These are phyloP conservation scores for Aspergillus oerlinghausenensis DNA, from an alignment of 2,329 filamentous ascomycete genomes.

Conservation along the genomic window DNA sequence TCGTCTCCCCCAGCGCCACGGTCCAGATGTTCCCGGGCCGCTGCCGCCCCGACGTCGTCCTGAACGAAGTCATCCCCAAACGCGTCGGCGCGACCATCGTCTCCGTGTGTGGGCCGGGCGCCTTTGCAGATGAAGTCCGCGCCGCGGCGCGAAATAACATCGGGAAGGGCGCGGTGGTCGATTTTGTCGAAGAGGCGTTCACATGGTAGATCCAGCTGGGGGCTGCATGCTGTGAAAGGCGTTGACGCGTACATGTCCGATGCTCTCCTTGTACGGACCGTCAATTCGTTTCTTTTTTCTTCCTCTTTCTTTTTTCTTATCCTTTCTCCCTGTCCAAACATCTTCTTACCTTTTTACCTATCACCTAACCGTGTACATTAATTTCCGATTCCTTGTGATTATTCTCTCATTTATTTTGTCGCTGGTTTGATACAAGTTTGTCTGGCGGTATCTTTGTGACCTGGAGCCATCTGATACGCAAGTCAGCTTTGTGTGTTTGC, in stretches of 20 bases:
- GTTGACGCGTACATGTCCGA: not conserved
- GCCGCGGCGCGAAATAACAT: slow-evolving; percentile 49
- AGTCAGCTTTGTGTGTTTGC: no score
- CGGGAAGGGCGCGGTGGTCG: slow-evolving; percentile 50
- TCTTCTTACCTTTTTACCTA: not conserved
- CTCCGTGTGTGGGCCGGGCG: slow-evolving; percentile 59
- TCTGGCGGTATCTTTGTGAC: not conserved
- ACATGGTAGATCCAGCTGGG: slow-evolving; percentile 47
- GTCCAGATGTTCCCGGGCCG: slow-evolving; percentile 61
- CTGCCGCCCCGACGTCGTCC: slow-evolving; percentile 51
- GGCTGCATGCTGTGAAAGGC: not conserved
- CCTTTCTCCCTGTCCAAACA: not conserved
- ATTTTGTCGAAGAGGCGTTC: slow-evolving; percentile 64
- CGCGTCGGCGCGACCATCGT: slow-evolving; percentile 57
- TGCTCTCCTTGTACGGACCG: not conserved
- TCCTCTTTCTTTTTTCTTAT: not conserved
- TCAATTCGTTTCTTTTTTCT: not conserved
- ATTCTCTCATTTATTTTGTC: slow-evolving; percentile 1
- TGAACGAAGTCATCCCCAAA: slow-evolving; percentile 54
- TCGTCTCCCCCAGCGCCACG: slow-evolving; percentile 52
- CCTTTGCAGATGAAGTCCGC: slow-evolving; percentile 59
- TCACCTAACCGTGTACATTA: not conserved
- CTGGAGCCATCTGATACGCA: not conserved
- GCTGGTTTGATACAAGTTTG: not conserved
- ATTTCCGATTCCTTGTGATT: not conserved